Base-by-base conservation (phyloP, 495 filamentous ascomycete species). In the Echria macrotheca region DNA sequence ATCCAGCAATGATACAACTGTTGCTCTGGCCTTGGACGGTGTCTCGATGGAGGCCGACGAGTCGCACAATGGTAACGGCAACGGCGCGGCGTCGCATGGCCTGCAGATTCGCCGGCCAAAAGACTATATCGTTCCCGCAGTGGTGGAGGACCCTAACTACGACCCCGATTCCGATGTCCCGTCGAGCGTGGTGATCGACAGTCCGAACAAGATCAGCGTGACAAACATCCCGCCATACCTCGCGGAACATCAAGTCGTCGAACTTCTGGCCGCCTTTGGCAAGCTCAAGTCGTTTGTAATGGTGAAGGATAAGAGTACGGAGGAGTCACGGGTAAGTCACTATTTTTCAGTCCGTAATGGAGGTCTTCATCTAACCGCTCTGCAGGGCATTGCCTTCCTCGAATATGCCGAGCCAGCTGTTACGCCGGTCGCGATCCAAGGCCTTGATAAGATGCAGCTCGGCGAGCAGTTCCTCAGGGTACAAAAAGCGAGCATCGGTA, bases 121-220 rank as follows among this genome's bases (percentile, higher is more conserved):
- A 70, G 94, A 99, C 64, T 99, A 99, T 67, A 96, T 99, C 63
- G 88, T 93, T 21, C 94, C 93, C 21, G 81, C 84, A 26, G 71
- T 82, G 28, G 73, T 78, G n/a, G 87, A 90, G 44, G 87, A 93
- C 11, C 75, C 80, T 21, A 79, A 85, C 29, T 81, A 82, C 56
- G 82, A 90, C 63, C 86, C 86, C 45, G 91, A 86, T 11, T 64
- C 64, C 5, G 53, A 62, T 19, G 78, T 84, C 9, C 75, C 95
- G 36, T 84, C 89, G 26, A 85, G 75, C 52, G 74, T 88, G 26
- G 93, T 97, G 32, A 78, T 89, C 23, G 93, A 99, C 61, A 93
- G 86, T 15, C 86, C 86, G 29, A 87, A 97, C 72, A 99, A 99
- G 71, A 88, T 99, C 53, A 86, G 89, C 65, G 78, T 99, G 39